Conservation (phyloP, 495 filamentous ascomycete genomes). For the Terfezia claveryi region DNA sequence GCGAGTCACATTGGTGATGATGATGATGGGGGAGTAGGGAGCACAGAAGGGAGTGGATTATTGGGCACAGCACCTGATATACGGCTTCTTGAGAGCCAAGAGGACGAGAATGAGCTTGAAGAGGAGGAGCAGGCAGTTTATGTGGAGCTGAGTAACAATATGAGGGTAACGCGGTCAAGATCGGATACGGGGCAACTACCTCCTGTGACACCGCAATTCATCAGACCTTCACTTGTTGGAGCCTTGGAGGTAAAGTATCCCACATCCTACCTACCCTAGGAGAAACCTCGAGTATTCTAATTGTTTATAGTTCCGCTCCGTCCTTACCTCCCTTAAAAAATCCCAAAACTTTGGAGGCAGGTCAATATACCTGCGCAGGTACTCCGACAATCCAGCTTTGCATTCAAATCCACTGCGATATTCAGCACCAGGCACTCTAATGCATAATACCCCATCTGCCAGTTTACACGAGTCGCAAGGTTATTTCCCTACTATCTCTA, state of each 20-base stretch:
- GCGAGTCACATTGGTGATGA: constrained; percentile 41
- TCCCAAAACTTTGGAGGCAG: constrained; percentile 47
- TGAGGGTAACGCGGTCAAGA: constrained; percentile 61
- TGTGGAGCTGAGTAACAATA: constrained; percentile 70
- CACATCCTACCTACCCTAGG: neutral
- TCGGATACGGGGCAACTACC: constrained; percentile 32
- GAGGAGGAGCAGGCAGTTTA: constrained; percentile 51
- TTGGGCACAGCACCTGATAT: constrained; percentile 39
- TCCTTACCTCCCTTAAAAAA: constrained; percentile 61
- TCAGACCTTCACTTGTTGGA: constrained; percentile 80
- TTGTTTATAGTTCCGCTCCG: constrained; percentile 42
- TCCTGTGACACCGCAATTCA: constrained; percentile 41
- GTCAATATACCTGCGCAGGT: constrained; percentile 44
- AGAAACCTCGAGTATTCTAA: neutral
- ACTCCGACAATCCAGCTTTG: constrained; percentile 39
- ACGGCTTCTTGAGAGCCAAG: constrained; percentile 41
- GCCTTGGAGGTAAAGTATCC: constrained; percentile 39
- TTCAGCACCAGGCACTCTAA: constrained; percentile 13
- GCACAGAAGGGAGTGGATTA: constrained; percentile 29
- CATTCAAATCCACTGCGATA: neutral
- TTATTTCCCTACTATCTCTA: neutral
- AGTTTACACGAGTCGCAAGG: neutral
- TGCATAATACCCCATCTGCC: neutral
- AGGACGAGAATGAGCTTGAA: constrained; percentile 44
- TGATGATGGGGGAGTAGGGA: constrained; percentile 44